Percentiles rank a stretch among this genome's conserved stretches.
Conservation (phyloP, 805 yeast species). For the Yarrowia sp. region DNA sequence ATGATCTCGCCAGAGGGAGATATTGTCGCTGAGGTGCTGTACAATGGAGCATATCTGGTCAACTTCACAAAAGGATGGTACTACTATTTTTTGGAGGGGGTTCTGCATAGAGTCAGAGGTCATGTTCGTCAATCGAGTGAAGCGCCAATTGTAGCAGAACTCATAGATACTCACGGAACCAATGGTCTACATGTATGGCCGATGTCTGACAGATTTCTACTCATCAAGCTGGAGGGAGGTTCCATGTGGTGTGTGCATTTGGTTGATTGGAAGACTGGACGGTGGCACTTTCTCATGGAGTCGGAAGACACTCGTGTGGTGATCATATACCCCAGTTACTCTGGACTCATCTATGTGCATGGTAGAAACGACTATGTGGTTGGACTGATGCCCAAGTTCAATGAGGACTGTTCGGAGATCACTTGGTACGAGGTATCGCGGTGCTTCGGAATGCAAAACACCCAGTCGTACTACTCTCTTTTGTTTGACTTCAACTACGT, state of each 20-base stretch:
- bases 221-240: conserved; percentile 13
- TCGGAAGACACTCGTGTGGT: conserved; percentile 3
- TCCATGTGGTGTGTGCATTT: conserved; percentile 8
- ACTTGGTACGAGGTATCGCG: conserved; percentile 12
- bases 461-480: background rate
- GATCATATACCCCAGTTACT: conserved; percentile 3
- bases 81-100: background rate
- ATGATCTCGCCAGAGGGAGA: conserved; percentile 22
- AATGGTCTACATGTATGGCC: conserved; percentile 29
- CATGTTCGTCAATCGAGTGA: background rate
- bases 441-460: background rate
- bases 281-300: conserved; percentile 14
- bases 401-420: background rate
- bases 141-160: background rate
- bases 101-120: conserved; percentile 1
- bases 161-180: conserved; percentile 1
- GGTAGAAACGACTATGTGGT: conserved; percentile 6
- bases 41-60: conserved; percentile 1
- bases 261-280: conserved; percentile 14
- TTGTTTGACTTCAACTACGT: conserved; percentile 6
- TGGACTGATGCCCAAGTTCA: conserved; percentile 2
- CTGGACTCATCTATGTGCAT: conserved; percentile 5
- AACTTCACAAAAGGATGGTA: conserved; percentile 16
- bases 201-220: background rate
- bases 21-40: conserved; percentile 7